These are phyloP conservation scores for Rhazya stricta DNA, from an alignment of 257 asterid genomes.

Conservation along the genomic window DNA sequence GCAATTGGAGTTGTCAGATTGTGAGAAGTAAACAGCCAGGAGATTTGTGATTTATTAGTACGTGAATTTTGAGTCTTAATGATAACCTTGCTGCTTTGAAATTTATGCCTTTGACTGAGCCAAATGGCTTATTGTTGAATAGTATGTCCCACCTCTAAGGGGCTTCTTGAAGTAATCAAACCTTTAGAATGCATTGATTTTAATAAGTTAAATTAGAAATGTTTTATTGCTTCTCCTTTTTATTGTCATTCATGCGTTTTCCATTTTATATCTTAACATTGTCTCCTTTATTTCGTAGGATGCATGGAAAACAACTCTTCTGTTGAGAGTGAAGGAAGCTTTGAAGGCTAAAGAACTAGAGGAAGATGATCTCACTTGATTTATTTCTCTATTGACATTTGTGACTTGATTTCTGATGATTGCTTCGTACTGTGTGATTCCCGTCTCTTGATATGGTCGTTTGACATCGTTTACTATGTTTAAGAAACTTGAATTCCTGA, in stretches of 20 bases:
- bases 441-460: constrained; percentile 1
- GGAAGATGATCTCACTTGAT: constrained; percentile 89
- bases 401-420: constrained; percentile 7
- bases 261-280: neutral
- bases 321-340: constrained; percentile 91
- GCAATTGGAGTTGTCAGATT: neutral
- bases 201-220: neutral
- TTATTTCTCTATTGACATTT: constrained; percentile 1
- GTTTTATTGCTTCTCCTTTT: neutral
- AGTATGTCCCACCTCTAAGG: neutral
- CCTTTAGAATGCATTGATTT: neutral
- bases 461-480: neutral
- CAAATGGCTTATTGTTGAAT: neutral
- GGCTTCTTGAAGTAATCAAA: neutral
- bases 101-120: neutral
- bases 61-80: too few relatives aligned
- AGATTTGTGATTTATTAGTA: neutral
- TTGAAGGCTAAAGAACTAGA: constrained; percentile 89
- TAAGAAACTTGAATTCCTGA: neutral
- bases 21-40: neutral
- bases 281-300: constrained; percentile 39
- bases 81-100: neutral
- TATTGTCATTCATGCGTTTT: neutral
- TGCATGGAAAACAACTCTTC: constrained; percentile 88
- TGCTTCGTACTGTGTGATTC: constrained; percentile 10